Conservation (phyloP, 805 yeast species). For the Metschnikowia gruessii region DNA sequence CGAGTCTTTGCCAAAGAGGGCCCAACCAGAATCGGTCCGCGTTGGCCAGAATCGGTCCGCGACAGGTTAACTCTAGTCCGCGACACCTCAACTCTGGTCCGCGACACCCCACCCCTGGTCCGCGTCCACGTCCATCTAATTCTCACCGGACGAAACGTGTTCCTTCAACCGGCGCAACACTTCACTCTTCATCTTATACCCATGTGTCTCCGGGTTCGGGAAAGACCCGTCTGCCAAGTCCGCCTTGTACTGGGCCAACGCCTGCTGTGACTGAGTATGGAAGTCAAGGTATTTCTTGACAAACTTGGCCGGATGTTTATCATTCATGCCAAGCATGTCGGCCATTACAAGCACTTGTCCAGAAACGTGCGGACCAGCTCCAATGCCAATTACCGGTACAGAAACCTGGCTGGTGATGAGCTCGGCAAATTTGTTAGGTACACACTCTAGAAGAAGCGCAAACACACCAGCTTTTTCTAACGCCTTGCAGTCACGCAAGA, state of each 20-base stretch:
- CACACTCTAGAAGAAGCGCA: conserved; percentile 75
- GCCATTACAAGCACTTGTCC: conserved; percentile 91
- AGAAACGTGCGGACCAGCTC: conserved; percentile 80
- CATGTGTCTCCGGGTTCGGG: conserved; percentile 61
- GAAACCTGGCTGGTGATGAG: conserved; percentile 55
- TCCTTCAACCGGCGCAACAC: conserved; percentile 38
- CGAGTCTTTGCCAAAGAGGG: too few relatives aligned
- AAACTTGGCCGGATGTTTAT: conserved; percentile 53
- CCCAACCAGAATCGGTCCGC: too few relatives aligned
- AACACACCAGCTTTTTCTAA: conserved; percentile 77
- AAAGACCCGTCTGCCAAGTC: conserved; percentile 59
- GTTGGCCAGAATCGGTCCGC: too few relatives aligned
- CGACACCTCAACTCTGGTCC: too few relatives aligned
- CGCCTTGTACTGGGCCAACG: conserved; percentile 49
- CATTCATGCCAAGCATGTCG: conserved; percentile 76
- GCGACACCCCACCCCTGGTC: too few relatives aligned
- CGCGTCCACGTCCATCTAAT: too few relatives aligned
- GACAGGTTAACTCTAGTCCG: too few relatives aligned
- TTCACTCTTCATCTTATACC: conserved; percentile 67
- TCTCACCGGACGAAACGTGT: not conserved
- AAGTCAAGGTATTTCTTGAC: conserved; percentile 66
- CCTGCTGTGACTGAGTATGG: conserved; percentile 45
- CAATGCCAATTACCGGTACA: conserved; percentile 92
- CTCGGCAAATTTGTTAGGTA: conserved; percentile 71
- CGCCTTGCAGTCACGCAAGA: conserved; percentile 64